phyloP scores from a whole-genome alignment of 2,329 filamentous ascomycete genomes.

The Calonectria pseudoreteaudii region DNA sequence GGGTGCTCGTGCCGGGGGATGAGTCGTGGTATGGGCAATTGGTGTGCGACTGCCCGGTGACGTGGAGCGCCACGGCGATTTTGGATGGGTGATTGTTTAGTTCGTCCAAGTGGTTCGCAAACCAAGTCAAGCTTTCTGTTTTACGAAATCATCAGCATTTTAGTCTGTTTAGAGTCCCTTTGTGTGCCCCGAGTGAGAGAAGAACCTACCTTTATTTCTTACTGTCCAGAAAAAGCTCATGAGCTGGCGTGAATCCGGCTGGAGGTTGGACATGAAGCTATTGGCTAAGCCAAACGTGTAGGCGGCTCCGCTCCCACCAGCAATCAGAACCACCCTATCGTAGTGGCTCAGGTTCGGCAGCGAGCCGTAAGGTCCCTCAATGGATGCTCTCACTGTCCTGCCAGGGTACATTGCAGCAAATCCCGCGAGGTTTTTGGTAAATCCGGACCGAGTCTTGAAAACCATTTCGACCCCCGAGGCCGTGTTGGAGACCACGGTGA shows the following conservation, averaged over 20 bases:
- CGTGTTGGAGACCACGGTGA: conserved; percentile 61
- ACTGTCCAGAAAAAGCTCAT: conserved; percentile 35
- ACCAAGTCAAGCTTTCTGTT: conserved; percentile 8
- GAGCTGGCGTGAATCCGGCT: neutral
- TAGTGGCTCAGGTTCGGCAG: conserved; percentile 56
- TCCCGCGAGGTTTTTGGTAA: conserved; percentile 62
- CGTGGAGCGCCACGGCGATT: conserved; percentile 1
- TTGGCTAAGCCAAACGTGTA: conserved; percentile 39
- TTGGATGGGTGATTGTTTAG: neutral
- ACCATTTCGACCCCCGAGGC: conserved; percentile 59
- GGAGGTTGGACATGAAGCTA: conserved; percentile 8
- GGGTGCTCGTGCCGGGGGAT: neutral
- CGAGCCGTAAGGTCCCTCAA: conserved; percentile 67
- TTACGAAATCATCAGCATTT: neutral
- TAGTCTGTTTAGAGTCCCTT: too few species aligned
- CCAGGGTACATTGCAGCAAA: conserved; percentile 59
- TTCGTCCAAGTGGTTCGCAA: neutral
- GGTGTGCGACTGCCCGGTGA: conserved; percentile 2
- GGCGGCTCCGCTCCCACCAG: conserved; percentile 40
- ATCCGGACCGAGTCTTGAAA: conserved; percentile 62
- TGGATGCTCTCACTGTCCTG: conserved; percentile 56
- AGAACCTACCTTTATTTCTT: conserved; percentile 9
- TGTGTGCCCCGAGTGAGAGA: too few species aligned
- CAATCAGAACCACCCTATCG: conserved; percentile 38
- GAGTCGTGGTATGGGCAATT: neutral